A percentile compares a stretch with the other conserved stretches of the same genome.
These are phyloP conservation scores for Stevia rebaudiana DNA, from an alignment of 140 eudicot species.

Conservation along the genomic window DNA sequence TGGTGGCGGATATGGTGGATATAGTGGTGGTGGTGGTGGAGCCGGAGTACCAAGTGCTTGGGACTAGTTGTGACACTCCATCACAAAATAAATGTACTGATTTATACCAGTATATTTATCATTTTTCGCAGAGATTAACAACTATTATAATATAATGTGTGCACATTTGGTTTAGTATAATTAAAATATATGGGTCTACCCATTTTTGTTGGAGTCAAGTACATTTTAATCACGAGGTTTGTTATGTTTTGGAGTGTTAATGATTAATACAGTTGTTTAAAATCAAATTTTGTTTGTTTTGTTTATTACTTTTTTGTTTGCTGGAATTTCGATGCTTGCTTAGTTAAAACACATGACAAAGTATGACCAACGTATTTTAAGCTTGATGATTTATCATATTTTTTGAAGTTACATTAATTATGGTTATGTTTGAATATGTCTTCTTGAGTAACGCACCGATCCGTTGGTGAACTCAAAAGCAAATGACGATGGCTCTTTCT, in stretches of 20 bases:
- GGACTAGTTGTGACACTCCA: constrained; percentile 19
- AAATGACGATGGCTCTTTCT: too few species aligned
- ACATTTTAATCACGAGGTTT: neutral
- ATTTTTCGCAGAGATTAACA: constrained; percentile 28
- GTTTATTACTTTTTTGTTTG: neutral
- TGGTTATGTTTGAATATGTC: too few species aligned
- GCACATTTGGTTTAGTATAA: constrained; percentile 24
- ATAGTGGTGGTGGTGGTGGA: neutral
- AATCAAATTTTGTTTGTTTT: neutral
- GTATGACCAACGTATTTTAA: too few species aligned
- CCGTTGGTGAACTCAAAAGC: too few species aligned
- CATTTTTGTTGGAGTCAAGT: constrained; percentile 6
- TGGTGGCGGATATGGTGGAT: neutral
- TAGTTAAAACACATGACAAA: too few species aligned
- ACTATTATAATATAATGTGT: constrained; percentile 21
- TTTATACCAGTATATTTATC: constrained; percentile 27
- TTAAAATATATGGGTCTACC: constrained; percentile 10
- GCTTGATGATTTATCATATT: too few species aligned
- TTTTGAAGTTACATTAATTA: too few species aligned
- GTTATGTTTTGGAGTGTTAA: neutral
- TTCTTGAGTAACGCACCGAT: too few species aligned
- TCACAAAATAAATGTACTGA: constrained; percentile 30
- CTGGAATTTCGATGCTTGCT: neutral
- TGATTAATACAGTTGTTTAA: neutral
- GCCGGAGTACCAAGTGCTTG: constrained; percentile 42